phyloP scores from a whole-genome alignment of 1,139 yeast genomes.

The Debaryomyces sp. region DNA sequence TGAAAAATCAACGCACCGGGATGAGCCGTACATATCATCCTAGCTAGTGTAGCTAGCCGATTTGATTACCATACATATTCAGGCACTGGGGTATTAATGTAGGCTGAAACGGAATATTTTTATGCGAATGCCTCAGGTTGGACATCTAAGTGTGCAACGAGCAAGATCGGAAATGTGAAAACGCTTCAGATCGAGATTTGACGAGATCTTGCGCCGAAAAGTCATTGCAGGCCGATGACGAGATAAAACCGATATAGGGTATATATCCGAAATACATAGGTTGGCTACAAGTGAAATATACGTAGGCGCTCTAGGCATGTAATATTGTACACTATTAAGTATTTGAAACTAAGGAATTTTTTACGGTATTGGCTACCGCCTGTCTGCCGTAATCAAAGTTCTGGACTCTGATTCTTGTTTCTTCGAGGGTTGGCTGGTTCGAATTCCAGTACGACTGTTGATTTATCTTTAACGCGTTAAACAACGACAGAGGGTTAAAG shows the following conservation, averaged over 20 bases:
- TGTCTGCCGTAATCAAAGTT: constrained; percentile 27
- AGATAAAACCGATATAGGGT: too few species aligned
- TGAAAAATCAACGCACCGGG: too few species aligned
- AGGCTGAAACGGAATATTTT: neutral
- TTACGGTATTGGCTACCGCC: constrained; percentile 19
- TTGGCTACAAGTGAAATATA: neutral
- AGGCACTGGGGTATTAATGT: too few species aligned
- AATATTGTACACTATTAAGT: neutral
- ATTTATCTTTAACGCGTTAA: constrained; percentile 18
- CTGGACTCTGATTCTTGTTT: constrained; percentile 21
- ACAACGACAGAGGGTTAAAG: constrained; percentile 27
- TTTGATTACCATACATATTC: too few species aligned
- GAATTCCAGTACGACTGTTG: constrained; percentile 21
- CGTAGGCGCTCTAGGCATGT: neutral
- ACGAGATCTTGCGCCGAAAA: neutral
- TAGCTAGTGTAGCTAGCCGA: too few species aligned
- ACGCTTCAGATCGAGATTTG: neutral
- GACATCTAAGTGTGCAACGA: neutral
- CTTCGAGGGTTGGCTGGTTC: constrained; percentile 19
- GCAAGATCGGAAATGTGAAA: neutral
- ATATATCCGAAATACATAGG: too few species aligned
- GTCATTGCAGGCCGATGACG: too few species aligned
- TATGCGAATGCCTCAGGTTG: neutral
- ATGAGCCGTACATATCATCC: too few species aligned
- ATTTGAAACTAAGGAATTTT: constrained; percentile 2